Evolutionary conservation across 2,329 filamentous ascomycete species (phyloP).

Genomic region (Penicillium freii): DNA sequence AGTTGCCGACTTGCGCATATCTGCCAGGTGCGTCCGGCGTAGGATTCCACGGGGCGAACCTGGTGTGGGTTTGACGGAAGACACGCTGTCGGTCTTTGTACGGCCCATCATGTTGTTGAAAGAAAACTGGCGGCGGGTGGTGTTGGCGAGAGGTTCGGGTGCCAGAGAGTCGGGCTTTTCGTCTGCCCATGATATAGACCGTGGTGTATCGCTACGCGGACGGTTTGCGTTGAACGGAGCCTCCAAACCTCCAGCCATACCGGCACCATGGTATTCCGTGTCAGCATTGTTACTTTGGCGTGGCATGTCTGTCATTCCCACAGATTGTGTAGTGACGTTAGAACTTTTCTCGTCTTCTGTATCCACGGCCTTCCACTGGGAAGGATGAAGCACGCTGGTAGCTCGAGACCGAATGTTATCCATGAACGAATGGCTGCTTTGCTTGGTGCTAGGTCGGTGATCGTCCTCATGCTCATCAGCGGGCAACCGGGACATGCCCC

Average conservation of each 20-base stretch:
- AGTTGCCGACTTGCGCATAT: slow-evolving; percentile 54
- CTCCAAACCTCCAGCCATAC: slow-evolving; percentile 22
- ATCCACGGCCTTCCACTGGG: slow-evolving; percentile 36
- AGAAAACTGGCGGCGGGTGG: slow-evolving; percentile 76
- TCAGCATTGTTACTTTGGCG: slow-evolving; percentile 51
- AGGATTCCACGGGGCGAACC: slow-evolving; percentile 39
- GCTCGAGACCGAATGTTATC: slow-evolving; percentile 40
- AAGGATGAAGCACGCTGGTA: slow-evolving; percentile 36
- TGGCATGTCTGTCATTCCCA: slow-evolving; percentile 62
- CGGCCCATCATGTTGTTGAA: slow-evolving; percentile 82
- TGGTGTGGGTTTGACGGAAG: slow-evolving; percentile 18
- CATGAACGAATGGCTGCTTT: slow-evolving; percentile 38
- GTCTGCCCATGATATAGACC: slow-evolving; percentile 38
- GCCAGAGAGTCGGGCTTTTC: slow-evolving; percentile 20
- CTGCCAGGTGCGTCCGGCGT: slow-evolving; percentile 40
- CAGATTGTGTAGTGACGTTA: slow-evolving; percentile 56
- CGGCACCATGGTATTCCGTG: slow-evolving; percentile 33
- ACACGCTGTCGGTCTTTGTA: slow-evolving; percentile 27
- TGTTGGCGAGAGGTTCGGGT: slow-evolving; percentile 44
- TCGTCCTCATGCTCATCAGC: slow-evolving; percentile 57
- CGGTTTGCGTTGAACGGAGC: slow-evolving; percentile 23
- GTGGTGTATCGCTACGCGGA: slow-evolving; percentile 40
- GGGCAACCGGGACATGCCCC: slow-evolving; percentile 86
- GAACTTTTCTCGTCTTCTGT: slow-evolving; percentile 32
- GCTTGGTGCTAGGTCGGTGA: slow-evolving; percentile 28